Percentiles rank a stretch among this genome's conserved stretches.
Conservation (phyloP, 2,329 filamentous ascomycete genomes). For the Endoconidiophora polonica region DNA sequence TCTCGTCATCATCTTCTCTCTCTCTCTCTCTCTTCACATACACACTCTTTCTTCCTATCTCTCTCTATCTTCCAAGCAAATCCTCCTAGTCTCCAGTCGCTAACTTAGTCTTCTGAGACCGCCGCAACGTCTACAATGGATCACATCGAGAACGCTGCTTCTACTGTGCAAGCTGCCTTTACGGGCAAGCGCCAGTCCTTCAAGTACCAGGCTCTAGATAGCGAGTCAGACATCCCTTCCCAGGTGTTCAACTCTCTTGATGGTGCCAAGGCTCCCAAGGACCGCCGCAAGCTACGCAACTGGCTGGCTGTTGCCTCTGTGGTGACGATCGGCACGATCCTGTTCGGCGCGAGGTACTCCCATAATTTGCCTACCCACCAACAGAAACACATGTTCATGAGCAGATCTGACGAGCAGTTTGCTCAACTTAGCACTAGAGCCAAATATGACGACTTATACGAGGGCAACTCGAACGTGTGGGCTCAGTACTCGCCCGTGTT, state of each 20-base stretch:
- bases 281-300: slow-evolving; percentile 4
- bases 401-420: not conserved
- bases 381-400: not conserved
- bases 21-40: not conserved
- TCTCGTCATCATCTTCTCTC: not conserved
- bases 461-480: slow-evolving; percentile 31
- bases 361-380: not conserved
- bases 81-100: not conserved
- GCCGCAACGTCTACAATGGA: slow-evolving; percentile 6
- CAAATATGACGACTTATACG: slow-evolving; percentile 5
- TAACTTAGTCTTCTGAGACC: not conserved
- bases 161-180: slow-evolving; percentile 2
- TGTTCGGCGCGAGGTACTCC: slow-evolving; percentile 10
- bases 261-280: slow-evolving; percentile 1
- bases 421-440: slow-evolving; percentile 27
- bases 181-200: not conserved
- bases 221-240: not conserved
- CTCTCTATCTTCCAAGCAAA: not conserved
- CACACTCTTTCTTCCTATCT: not conserved
- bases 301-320: slow-evolving; percentile 1
- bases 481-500: slow-evolving; percentile 83
- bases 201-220: slow-evolving; percentile 8
- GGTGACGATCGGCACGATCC: not conserved
- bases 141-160: slow-evolving; percentile 2
- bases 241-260: not conserved